Base-by-base conservation (phyloP, 2,329 filamentous ascomycete genomes). In the Tolypocladium album region DNA sequence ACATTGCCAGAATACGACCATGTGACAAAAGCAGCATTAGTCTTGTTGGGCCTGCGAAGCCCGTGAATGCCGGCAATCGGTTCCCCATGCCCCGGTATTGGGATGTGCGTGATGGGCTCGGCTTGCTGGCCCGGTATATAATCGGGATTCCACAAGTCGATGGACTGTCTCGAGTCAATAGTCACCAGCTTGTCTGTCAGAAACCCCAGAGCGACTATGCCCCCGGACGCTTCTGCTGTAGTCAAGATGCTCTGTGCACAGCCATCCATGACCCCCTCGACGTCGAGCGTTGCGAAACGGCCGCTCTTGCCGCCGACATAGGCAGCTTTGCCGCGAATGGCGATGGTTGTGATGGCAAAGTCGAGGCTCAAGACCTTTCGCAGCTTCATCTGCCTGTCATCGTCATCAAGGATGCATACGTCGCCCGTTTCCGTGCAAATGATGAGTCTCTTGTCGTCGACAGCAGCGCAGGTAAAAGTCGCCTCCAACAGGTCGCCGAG, bases 381-480 rank as follows among this genome's bases (percentile, higher is more conserved):
- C 56, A 97, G 77, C 65, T 85, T 89, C 72, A 89, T 88, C 63
- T 86, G 83, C 63, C 86, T 87, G 58, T 83, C 85, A 39, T 82
- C 83, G 65, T 96, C 89, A 63, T 97, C 89, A 39, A 97, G 78
- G 38, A 96, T 78, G 72, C 93, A 97, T n/a, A 99, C 79, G 68
- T 95, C 88, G 36, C 94, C 94, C 61, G 85, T 84, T 68, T 97
- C 92, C 4, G 93, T 90, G 74, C 91, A 94, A 50, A 97, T 79
- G 47, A 97, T 82, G 22, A 92, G 88, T 67, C 87, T 88, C 50
- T 82, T 82, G 42, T 89, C 84, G 43, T 88, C 87, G 40, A 96
- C 82, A 20, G 86, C 83, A 6, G 91, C 86, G 64, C 89, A 90
- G 22, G 87, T 90, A 68, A 99, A 97, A 0, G 87, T 93, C 9